phyloP scores from a whole-genome alignment of 805 yeast species.

The Candida sonorensis region DNA sequence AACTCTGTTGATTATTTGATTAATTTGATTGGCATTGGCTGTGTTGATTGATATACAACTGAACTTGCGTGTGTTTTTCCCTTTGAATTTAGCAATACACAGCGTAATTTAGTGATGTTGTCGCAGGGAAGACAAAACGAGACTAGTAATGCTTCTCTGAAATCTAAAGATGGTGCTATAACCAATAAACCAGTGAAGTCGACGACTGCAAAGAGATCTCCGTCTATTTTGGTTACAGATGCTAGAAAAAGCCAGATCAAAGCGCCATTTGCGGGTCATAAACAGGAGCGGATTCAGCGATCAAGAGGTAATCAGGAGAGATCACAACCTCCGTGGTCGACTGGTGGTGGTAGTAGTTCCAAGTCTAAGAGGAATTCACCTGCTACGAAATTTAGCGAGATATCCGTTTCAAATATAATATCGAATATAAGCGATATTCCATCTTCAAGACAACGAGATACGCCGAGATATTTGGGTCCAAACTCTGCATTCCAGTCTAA shows the following conservation, averaged over 20 bases:
- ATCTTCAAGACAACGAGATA: slow-evolving; percentile 45
- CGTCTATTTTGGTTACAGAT: slow-evolving; percentile 91
- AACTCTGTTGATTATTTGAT: too few species aligned
- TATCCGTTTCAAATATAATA: slow-evolving; percentile 73
- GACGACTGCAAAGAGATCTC: slow-evolving; percentile 74
- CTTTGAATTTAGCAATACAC: too few species aligned
- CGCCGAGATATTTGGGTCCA: slow-evolving; percentile 16
- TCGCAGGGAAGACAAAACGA: neutral
- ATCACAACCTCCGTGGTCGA: slow-evolving; percentile 11
- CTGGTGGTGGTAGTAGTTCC: too few species aligned
- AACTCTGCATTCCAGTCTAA: slow-evolving; percentile 8
- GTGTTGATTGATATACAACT: too few species aligned
- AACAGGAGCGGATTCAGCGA: slow-evolving; percentile 20
- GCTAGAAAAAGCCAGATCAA: slow-evolving; percentile 50
- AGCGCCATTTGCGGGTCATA: slow-evolving; percentile 78
- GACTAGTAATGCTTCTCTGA: neutral
- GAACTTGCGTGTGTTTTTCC: too few species aligned
- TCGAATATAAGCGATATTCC: slow-evolving; percentile 84
- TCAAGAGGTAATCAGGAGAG: too few species aligned
- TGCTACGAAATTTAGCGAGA: slow-evolving; percentile 53
- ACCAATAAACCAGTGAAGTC: slow-evolving; percentile 9
- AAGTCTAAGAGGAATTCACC: slow-evolving; percentile 17
- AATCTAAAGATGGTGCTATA: neutral
- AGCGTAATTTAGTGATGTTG: too few species aligned
- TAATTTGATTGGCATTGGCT: too few species aligned